These are phyloP conservation scores for Debaryomyces hansenii DNA, from an alignment of 805 yeast genomes.

Conservation along the genomic window DNA sequence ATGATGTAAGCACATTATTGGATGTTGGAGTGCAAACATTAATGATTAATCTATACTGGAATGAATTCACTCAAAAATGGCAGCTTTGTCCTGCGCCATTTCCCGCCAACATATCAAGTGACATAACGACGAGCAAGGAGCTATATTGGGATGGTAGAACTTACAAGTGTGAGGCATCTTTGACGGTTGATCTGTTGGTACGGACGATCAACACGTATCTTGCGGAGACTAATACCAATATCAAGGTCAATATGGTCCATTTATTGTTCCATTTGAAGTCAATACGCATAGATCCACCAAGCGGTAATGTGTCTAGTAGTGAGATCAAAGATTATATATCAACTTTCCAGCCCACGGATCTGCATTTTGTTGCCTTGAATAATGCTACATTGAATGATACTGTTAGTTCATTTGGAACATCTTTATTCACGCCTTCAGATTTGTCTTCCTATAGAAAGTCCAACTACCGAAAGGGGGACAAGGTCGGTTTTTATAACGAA, in stretches of 20 bases:
- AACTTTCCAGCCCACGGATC: slow-evolving; percentile 1
- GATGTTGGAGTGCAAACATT: slow-evolving; percentile 46
- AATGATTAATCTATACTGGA: slow-evolving; percentile 58
- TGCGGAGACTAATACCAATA: slow-evolving; percentile 27
- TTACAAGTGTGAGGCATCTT: slow-evolving; percentile 29
- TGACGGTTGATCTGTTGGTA: slow-evolving; percentile 25
- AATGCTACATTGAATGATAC: slow-evolving; percentile 30
- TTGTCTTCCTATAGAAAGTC: slow-evolving; percentile 10
- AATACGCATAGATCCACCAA: slow-evolving; percentile 7
- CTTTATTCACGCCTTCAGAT: slow-evolving; percentile 28
- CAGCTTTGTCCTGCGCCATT: slow-evolving; percentile 55
- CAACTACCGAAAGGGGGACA: background rate
- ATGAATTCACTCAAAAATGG: slow-evolving; percentile 45
- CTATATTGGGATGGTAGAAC: slow-evolving; percentile 27
- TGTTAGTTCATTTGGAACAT: slow-evolving; percentile 15
- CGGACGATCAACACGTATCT: slow-evolving; percentile 17
- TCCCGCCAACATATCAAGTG: slow-evolving; percentile 22
- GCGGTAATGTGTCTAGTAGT: background rate
- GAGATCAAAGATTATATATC: background rate
- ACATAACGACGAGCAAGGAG: slow-evolving; percentile 7
- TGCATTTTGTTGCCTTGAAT: slow-evolving; percentile 16
- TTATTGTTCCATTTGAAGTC: slow-evolving; percentile 27
- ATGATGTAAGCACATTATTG: slow-evolving; percentile 27
- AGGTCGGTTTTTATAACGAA: slow-evolving; percentile 18
- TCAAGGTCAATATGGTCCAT: slow-evolving; percentile 33